phyloP scores from a whole-genome alignment of 169 alveolate species.

The Theileria sp. region DNA sequence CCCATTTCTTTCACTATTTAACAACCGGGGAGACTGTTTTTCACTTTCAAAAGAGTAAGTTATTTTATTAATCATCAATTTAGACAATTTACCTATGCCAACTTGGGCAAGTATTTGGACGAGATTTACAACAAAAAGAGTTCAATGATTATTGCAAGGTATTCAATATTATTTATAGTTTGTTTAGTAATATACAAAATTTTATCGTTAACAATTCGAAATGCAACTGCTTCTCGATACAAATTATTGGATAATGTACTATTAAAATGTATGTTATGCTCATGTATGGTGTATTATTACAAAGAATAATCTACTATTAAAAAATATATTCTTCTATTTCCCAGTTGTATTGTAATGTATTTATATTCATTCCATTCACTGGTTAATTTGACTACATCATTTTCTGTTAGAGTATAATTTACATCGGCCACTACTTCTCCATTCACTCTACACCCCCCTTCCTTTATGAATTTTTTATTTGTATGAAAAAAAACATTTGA shows the following conservation, averaged over 20 bases:
- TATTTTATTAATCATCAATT: neutral
- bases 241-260: conserved; percentile 9
- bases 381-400: conserved; percentile 33
- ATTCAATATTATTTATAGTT: neutral
- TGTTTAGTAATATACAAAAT: conserved; percentile 30
- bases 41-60: conserved; percentile 9
- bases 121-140: neutral
- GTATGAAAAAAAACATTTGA: conserved; percentile 31
- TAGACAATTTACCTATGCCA: conserved; percentile 8
- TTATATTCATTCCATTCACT: conserved; percentile 16
- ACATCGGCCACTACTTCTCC: conserved; percentile 32
- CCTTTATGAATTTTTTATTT: conserved; percentile 51
- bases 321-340: conserved; percentile 50
- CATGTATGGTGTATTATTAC: neutral
- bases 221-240: conserved; percentile 30
- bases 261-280: neutral
- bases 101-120: neutral
- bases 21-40: neutral
- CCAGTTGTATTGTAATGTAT: conserved; percentile 42
- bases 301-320: conserved; percentile 1
- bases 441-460: conserved; percentile 57
- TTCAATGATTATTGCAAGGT: conserved; percentile 19
- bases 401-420: conserved; percentile 1
- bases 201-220: conserved; percentile 21
- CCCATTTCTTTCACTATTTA: conserved; percentile 38